Evolutionary conservation across 2,329 filamentous ascomycete species (phyloP), one percentile per base, ranked within the genome.

Genomic region (Acrocalymma vagum): DNA sequence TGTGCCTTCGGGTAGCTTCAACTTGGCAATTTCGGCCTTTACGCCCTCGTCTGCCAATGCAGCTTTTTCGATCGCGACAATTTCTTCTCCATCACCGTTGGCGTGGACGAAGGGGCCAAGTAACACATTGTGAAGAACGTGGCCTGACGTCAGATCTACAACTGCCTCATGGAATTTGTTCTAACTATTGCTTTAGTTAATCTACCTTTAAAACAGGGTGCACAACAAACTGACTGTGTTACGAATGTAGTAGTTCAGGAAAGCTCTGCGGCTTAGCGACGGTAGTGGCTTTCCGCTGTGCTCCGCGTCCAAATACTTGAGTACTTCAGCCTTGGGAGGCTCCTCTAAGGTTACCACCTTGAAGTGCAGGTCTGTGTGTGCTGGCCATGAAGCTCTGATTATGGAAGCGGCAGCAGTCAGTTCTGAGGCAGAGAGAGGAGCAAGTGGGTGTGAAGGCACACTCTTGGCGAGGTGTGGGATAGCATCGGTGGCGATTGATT

Each of bases 331-430:
- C 72, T 88, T 88, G 25, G 75, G 72, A 3, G 85, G 84, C 57
- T 88, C 84, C 35, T 85, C 78, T 3, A 87, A 73, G 15, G 82
- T 87, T 34, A 90, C 79, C 53, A 79, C 80, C 70, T 89, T 89
- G 76, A 83, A 84, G 35, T 84, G 79, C 28, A 85, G 62, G 20
- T 79, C 72, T 3, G 77, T 79, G 16, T 74, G 72, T 9, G 71
- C 67, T 0, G 82, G 83, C 79, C 83, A 86, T 39, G 75, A 70
- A 30, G 66, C 62, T 42, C 69, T 76, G 47, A 86, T 71, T 21
- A 84, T 66, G 2, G 64, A 53, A 6, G 78, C 72, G 18, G 76
- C 75, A 29, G 74, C 67, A 10, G 70, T 70, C 48, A 87, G 84
- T 62, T 87, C 84, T 15, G 68, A 58, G n/a, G 73, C 74, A 18